Conservation (phyloP, 2,329 filamentous ascomycete species). For the Anthostomella pinea region DNA sequence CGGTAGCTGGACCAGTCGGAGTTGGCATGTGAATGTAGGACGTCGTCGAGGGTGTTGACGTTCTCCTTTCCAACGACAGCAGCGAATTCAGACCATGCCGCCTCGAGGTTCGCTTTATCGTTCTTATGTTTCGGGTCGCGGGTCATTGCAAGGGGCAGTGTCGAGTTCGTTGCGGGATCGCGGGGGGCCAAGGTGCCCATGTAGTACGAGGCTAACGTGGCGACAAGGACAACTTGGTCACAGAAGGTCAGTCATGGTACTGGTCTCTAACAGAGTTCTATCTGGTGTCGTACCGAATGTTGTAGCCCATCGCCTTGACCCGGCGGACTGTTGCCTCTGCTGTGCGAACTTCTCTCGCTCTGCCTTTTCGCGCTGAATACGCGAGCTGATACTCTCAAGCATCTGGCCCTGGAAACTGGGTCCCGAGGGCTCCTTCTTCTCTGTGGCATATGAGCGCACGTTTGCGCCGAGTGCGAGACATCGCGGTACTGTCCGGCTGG, state of each 20-base stretch:
- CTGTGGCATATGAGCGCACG: slow-evolving; percentile 27
- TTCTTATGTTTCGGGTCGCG: slow-evolving; percentile 55
- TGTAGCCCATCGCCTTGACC: slow-evolving; percentile 47
- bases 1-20: slow-evolving; percentile 64
- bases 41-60: slow-evolving; percentile 57
- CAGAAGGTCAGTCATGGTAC: not conserved
- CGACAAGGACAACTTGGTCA: slow-evolving; percentile 48
- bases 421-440: slow-evolving; percentile 32
- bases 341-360: slow-evolving; percentile 50
- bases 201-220: slow-evolving; percentile 54
- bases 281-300: slow-evolving; percentile 48
- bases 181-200: slow-evolving; percentile 55
- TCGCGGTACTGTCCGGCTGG: slow-evolving; percentile 11
- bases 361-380: slow-evolving; percentile 52
- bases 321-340: slow-evolving; percentile 36
- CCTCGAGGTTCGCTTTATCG: slow-evolving; percentile 62
- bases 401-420: slow-evolving; percentile 57
- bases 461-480: slow-evolving; percentile 13
- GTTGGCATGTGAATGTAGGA: slow-evolving; percentile 55
- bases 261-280: no score
- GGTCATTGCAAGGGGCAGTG: slow-evolving; percentile 53
- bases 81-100: slow-evolving; percentile 67
- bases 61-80: slow-evolving; percentile 62
- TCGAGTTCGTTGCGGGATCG: slow-evolving; percentile 52
- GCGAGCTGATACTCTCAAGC: slow-evolving; percentile 54